Evolutionary conservation across 2,329 filamentous ascomycete genomes (phyloP), one percentile per base, ranked within the genome.

Genomic region (Ophiostoma ips): DNA sequence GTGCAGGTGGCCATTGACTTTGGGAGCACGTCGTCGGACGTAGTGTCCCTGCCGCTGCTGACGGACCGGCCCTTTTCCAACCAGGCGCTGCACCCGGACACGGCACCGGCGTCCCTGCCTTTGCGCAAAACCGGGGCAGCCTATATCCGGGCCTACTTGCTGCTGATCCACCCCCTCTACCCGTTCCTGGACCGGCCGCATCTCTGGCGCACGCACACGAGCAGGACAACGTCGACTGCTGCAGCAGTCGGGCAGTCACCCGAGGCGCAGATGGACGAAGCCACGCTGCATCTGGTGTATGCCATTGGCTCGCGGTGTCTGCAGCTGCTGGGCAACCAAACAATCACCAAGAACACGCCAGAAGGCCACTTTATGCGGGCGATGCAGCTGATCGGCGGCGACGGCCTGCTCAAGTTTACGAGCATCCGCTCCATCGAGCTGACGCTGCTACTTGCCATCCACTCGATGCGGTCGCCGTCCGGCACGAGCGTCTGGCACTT

Each of bases 1-100:
- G 52, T 53, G 41, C 49, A 53, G 49, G 52, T 51, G 35, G 52
- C 52, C 5, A 41, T 53, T 7, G 52, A 53, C 11, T 46, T 47
- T 30, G 52, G 49, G 18, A 51, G 41, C 35, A 37, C 38, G 18
- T 46, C 52, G 28, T 41, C 46, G 2, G 46, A 51, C 33, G 46
- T 48, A 16, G 51, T 52, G 12, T 51, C 49, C 1, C 46, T 53
- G 13, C 52, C 52, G 2, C 41, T 49, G 34, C 28, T 53, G 30
- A 36, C 52, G 7, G 52, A 53, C 35, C 52, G 41, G n/a, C 52
- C 52, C 5, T 53, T 53, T 35, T 24, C 46, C 2, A 53, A 53
- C 45, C 49, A 53, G 30, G 51, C 51, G 1, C 43, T 53, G 8
- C 30, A 41, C 33, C 18, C 37, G 11, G 16, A 24, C 13, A 41